Base-by-base conservation (phyloP, 1,284 basidiomycete species). In the Ceratobasidium sp. region DNA sequence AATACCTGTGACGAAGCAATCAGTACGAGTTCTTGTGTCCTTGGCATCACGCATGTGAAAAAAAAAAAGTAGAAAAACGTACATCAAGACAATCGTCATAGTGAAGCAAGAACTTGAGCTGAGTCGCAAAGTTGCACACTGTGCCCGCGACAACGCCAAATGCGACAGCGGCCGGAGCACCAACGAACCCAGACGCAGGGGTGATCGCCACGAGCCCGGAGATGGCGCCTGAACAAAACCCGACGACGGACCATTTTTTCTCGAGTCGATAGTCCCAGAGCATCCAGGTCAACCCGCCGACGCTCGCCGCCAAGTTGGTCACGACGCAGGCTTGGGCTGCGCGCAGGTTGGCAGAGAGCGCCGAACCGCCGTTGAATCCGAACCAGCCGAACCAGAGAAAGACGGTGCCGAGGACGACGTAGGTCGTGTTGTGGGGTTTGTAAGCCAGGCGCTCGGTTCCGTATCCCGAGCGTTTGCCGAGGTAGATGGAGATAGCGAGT, bases 361-460 rank as follows among this genome's bases (percentile, higher is more conserved):
- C 95, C 18, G 91, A 93, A 53, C 95, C 95, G 58, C 96, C 96
- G 86, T 97, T 97, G 88, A 81, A 81, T 26, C 94, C 97, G 83
- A 97, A 96, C 97, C 97, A 98, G n/a, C 97, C 97, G 83, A 98
- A 97, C 97, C 97, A 99, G 78, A 99, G 94, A 86, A 99, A 92
- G 15, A 93, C 91, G 0, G 97, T 99, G 71, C 97, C 97, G 77
- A 99, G 88, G 73, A 98, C 89, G 81, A 99, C 95, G 85, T 97
- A 96, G 60, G 92, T 91, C 1, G 93, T 94, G 85, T 95, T 95
- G 85, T 95, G 91, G 6, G 95, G 92, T 87, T 97, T 95, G 91
- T 96, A 94, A 1, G 95, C 94, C 51, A 97, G 90, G 46, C 94
- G 91, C 83, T 96, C 94, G 2, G 97, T 97, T 40, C 97, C 97